Evolutionary conservation across 148 eudicot genomes (phyloP).

Genomic region (Rheum nobile): DNA sequence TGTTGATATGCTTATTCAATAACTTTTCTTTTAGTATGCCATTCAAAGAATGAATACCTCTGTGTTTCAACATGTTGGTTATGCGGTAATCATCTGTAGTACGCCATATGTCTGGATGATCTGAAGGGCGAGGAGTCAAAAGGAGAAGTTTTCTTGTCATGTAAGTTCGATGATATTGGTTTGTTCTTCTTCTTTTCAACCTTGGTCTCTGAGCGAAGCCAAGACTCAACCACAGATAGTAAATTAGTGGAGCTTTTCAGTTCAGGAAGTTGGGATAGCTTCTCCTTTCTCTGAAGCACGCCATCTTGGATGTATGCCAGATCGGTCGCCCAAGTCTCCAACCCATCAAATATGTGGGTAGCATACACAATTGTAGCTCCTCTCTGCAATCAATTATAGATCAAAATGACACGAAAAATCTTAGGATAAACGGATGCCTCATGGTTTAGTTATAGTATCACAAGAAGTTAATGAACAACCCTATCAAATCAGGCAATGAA

Average conservation of each 20-base stretch:
- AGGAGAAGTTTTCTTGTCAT: constrained; percentile 33
- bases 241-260: constrained; percentile 52
- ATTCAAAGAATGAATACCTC: neutral
- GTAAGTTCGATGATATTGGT: constrained; percentile 17
- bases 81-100: constrained; percentile 44
- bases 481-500: neutral
- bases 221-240: constrained; percentile 83
- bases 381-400: constrained; percentile 36
- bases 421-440: neutral
- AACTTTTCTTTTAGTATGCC: neutral
- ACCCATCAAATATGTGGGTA: constrained; percentile 92
- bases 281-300: constrained; percentile 52
- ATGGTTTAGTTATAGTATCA: neutral
- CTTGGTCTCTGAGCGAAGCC: constrained; percentile 82
- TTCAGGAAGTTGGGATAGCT: constrained; percentile 59
- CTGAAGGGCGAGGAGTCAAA: constrained; percentile 73
- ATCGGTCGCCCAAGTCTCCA: constrained; percentile 96
- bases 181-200: constrained; percentile 65
- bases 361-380: constrained; percentile 98
- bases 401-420: neutral
- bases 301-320: constrained; percentile 92
- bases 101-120: constrained; percentile 92
- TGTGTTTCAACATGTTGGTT: neutral
- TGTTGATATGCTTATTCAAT: neutral
- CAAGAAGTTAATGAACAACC: too few relatives aligned